phyloP scores from a whole-genome alignment of 176 grass and related monocot species.

The Triticum dicoccoides region DNA sequence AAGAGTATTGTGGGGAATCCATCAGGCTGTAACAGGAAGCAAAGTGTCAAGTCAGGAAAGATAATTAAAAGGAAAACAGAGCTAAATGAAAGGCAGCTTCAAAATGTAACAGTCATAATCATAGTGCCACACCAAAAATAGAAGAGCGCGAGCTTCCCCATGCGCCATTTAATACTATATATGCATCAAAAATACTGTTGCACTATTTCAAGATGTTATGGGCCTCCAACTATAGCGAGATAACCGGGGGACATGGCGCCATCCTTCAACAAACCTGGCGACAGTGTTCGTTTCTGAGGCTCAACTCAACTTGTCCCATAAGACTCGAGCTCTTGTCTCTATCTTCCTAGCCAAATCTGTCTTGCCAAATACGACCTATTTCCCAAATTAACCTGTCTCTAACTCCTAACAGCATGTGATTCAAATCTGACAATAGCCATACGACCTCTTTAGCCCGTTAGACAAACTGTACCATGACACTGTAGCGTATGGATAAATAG shows the following conservation, averaged over 20 bases:
- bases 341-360: background rate
- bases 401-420: background rate
- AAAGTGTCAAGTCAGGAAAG: background rate
- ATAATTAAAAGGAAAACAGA: background rate
- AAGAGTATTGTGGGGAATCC: constrained; percentile 93
- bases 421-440: background rate
- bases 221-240: background rate
- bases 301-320: background rate
- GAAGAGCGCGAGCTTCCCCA: too few relatives aligned
- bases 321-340: background rate
- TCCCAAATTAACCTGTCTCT: background rate
- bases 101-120: background rate
- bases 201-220: background rate
- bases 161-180: background rate
- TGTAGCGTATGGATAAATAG: background rate
- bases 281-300: background rate
- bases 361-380: background rate
- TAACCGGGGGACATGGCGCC: background rate
- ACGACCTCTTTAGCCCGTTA: background rate
- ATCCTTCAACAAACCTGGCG: background rate
- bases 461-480: background rate
- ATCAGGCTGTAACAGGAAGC: constrained; percentile 58
- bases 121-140: too few relatives aligned
- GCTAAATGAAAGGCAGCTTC: background rate
- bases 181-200: background rate